phyloP scores from a whole-genome alignment of 2,329 filamentous ascomycete genomes.

The Drechslerella coelobrocha region DNA sequence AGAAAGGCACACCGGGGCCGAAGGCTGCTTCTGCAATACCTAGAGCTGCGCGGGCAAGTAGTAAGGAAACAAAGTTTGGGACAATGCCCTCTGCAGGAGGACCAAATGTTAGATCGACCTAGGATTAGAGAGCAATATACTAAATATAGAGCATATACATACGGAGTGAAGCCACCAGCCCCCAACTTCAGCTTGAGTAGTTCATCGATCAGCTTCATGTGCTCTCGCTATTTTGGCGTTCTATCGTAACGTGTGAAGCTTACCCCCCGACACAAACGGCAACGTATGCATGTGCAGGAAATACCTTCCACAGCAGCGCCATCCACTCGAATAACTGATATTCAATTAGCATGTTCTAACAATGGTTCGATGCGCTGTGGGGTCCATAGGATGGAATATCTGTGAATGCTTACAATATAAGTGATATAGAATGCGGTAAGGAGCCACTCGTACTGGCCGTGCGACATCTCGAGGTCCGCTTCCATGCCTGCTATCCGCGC shows the following conservation, averaged over 20 bases:
- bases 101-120: constrained; percentile 32
- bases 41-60: constrained; percentile 66
- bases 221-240: neutral
- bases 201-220: constrained; percentile 43
- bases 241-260: constrained; percentile 4
- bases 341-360: neutral
- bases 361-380: constrained; percentile 10
- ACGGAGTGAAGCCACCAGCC: constrained; percentile 54
- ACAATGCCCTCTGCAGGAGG: constrained; percentile 53
- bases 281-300: constrained; percentile 69
- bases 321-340: constrained; percentile 67
- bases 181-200: constrained; percentile 53
- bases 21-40: constrained; percentile 72
- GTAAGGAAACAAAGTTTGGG: constrained; percentile 58
- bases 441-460: constrained; percentile 67
- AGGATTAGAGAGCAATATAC: no score
- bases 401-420: constrained; percentile 62
- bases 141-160: constrained; percentile 6
- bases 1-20: constrained; percentile 66
- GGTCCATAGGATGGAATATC: neutral
- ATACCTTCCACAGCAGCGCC: constrained; percentile 67
- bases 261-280: constrained; percentile 54
- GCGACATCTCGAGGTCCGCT: constrained; percentile 64
- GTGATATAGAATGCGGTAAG: constrained; percentile 69
- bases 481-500: constrained; percentile 71